These are phyloP conservation scores for Fusarium miscanthi DNA, from an alignment of 2,329 filamentous ascomycete genomes.

Conservation along the genomic window DNA sequence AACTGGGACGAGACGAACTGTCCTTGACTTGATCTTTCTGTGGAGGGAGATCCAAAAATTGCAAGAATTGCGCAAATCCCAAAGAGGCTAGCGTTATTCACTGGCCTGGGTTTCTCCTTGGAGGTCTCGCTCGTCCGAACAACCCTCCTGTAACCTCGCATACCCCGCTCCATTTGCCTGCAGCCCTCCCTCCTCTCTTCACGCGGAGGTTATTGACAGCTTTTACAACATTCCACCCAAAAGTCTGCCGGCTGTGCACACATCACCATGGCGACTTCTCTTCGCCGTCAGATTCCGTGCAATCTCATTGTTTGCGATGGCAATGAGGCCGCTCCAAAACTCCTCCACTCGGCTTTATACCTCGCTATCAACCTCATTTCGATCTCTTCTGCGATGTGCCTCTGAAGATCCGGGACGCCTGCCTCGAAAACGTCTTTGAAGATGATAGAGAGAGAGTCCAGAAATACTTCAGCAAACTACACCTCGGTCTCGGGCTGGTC, in stretches of 20 bases:
- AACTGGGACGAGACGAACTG: background rate
- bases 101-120: background rate
- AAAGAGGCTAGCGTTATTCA: background rate
- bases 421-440: background rate
- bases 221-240: no score
- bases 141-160: background rate
- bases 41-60: no score
- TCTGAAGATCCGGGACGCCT: fast-evolving
- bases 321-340: background rate
- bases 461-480: background rate
- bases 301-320: background rate
- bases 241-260: no score
- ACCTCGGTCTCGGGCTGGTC: background rate
- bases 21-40: background rate
- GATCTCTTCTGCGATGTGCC: background rate
- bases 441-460: background rate
- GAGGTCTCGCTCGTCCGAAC: background rate
- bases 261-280: background rate
- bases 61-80: no score
- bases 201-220: no score
- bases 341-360: fast-evolving
- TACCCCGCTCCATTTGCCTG: no score
- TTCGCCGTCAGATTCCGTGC: fast-evolving
- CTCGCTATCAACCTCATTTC: fast-evolving
- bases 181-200: no score